These are phyloP conservation scores for Candida dubliniensis DNA, from an alignment of 1,139 yeast genomes.

Conservation along the genomic window DNA sequence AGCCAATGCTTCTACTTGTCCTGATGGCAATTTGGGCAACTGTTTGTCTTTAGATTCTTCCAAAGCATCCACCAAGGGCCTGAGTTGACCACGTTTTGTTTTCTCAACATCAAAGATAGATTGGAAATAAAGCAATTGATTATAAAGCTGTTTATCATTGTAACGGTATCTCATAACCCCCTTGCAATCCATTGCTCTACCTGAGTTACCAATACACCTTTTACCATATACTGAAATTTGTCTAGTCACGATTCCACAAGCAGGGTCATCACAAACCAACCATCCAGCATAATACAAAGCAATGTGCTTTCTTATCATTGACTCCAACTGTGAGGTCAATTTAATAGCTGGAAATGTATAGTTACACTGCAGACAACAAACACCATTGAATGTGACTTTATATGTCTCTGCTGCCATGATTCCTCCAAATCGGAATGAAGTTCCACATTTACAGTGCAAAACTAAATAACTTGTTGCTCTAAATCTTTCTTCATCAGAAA, in stretches of 20 bases:
- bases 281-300: constrained; percentile 81
- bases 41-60: constrained; percentile 22
- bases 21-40: constrained; percentile 44
- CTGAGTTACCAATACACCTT: constrained; percentile 70
- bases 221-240: constrained; percentile 89
- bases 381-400: constrained; percentile 64
- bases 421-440: constrained; percentile 70
- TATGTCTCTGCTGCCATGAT: constrained; percentile 62
- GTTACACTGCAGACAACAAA: constrained; percentile 65
- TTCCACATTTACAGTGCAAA: constrained; percentile 65
- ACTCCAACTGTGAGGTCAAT: constrained; percentile 72
- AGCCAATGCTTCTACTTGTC: constrained; percentile 68
- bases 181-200: constrained; percentile 67
- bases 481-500: constrained; percentile 82
- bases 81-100: constrained; percentile 57
- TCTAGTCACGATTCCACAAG: constrained; percentile 80
- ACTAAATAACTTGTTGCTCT: constrained; percentile 57
- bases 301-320: constrained; percentile 65
- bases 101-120: constrained; percentile 81
- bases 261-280: constrained; percentile 79
- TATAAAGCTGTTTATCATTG: constrained; percentile 78
- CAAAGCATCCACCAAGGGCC: constrained; percentile 43
- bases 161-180: constrained; percentile 83
- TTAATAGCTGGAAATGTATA: constrained; percentile 50
- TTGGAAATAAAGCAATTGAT: constrained; percentile 78